Evolutionary conservation across 139 green algal species (phyloP), one percentile per base, ranked within the genome.

Genomic region (Tetraselmis striata): DNA sequence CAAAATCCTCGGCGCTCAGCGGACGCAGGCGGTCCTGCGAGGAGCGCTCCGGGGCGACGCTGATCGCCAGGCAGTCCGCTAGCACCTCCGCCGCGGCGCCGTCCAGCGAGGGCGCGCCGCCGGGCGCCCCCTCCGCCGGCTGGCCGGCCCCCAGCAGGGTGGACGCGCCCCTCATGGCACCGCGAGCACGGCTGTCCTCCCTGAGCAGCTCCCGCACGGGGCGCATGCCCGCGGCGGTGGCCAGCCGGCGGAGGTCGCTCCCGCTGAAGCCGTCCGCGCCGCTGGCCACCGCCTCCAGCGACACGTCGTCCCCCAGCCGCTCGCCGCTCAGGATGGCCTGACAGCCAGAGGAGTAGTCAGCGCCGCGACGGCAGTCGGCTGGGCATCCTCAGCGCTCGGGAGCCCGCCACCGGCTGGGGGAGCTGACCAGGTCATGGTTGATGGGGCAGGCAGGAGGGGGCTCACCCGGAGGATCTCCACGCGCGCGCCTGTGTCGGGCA

Each of bases 191-290:
- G 18, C 45, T 67, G 45, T 67, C 18, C 18, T 67, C 83, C 31
- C 31, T 78, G 29, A 91, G 67, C 24, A 90, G 81, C 22, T 86
- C 77, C 0, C 88, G 78, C 45, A 91, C 82, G 30, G 86, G 81
- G 25, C 82, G 81, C 88, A 91, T 90, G 78, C 85, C 85, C 2
- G 88, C 88, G 25, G 79, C 28, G 24, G 84, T 81, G 67, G 85
- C 90, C 29, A 91, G 82, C 79, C 84, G 81, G 5, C 80, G 77
- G 31, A 92, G 80, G 82, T 92, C 88, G 23, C 77, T 85, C 5
- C 88, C 88, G 5, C 27, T 82, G 83, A 82, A 92, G 29, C 88
- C 86, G 24, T 86, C 81, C n/a, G 86, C 88, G 26, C 25, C 59
- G 28, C 82, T 67, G 0, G 83, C 88, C 29, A 92, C 27, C 2